Percentiles rank a stretch among this genome's conserved stretches.
Conservation (phyloP, 805 yeast species). For the Candida fluviatilis region DNA sequence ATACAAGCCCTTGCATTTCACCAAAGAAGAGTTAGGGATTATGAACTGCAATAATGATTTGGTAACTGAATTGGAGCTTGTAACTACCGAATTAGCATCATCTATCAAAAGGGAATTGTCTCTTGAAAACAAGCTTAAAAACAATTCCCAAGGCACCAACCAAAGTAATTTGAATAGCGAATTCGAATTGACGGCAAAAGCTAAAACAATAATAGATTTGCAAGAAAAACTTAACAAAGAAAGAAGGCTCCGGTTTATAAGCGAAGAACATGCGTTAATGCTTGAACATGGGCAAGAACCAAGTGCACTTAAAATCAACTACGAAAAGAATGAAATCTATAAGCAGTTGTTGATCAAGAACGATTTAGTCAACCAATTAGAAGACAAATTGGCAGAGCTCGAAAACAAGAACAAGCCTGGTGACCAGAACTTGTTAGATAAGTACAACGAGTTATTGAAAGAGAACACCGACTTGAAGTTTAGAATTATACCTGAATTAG, state of each 20-base stretch:
- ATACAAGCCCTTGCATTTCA: conserved; percentile 28
- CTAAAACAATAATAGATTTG: conserved; percentile 37
- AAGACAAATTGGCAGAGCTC: conserved; percentile 42
- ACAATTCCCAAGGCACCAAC: conserved; percentile 4
- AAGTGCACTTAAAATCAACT: conserved; percentile 50
- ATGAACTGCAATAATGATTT: conserved; percentile 56
- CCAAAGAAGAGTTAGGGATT: conserved; percentile 59
- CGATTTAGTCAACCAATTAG: conserved; percentile 43
- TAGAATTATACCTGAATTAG: conserved; percentile 43
- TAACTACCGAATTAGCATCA: conserved; percentile 68
- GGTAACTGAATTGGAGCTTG: conserved; percentile 60
- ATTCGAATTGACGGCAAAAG: conserved; percentile 10
- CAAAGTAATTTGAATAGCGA: conserved; percentile 7
- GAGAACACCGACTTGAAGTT: conserved; percentile 42
- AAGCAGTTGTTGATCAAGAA: conserved; percentile 45
- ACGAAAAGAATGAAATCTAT: conserved; percentile 52
- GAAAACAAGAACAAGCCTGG: conserved; percentile 6
- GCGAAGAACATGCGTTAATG: conserved; percentile 65
- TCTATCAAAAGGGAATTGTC: conserved; percentile 67
- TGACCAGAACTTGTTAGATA: conserved; percentile 31
- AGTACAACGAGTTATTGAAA: conserved; percentile 34
- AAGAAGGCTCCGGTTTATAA: conserved; percentile 58
- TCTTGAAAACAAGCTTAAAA: conserved; percentile 44
- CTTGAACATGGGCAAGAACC: conserved; percentile 52
- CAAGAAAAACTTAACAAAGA: conserved; percentile 60